These are phyloP conservation scores for Trypanosoma rangeli DNA, from an alignment of 208 protist species.

Conservation along the genomic window DNA sequence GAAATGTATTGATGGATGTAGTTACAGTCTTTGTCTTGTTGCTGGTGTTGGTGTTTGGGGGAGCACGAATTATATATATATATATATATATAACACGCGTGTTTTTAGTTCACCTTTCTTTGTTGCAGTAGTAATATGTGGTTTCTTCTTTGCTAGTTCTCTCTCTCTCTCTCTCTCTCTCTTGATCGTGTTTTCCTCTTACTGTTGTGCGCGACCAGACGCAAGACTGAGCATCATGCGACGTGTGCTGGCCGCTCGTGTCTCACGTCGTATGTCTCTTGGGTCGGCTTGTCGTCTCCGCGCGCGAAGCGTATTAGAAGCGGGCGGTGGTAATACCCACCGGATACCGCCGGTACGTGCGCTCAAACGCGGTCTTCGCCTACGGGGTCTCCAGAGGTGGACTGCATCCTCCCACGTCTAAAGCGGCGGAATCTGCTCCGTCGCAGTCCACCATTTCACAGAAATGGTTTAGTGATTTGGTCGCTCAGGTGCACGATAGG, in stretches of 20 bases:
- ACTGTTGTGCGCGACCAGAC: not conserved
- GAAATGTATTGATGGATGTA: conserved; percentile 9
- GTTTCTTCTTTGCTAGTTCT: not conserved
- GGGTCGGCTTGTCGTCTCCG: not conserved
- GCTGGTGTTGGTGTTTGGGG: not conserved
- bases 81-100: too few relatives aligned
- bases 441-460: not conserved
- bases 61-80: too few relatives aligned
- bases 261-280: conserved; percentile 7
- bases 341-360: conserved; percentile 6
- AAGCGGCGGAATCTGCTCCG: not conserved
- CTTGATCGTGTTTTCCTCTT: conserved; percentile 6
- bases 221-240: conserved; percentile 3
- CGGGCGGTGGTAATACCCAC: not conserved
- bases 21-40: conserved; percentile 14
- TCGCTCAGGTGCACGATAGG: not conserved
- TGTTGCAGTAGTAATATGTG: not conserved
- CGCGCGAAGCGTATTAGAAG: not conserved
- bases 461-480: not conserved
- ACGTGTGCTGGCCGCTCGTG: not conserved
- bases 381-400: too few relatives aligned
- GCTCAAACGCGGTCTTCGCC: not conserved
- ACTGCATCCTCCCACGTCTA: not conserved
- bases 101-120: conserved; percentile 6
- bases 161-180: conserved; percentile 20